A percentile compares a stretch with the other conserved stretches of the same genome.
These are phyloP conservation scores for Lolium multiflorum DNA, from an alignment of 176 grass and related monocot genomes.

Conservation along the genomic window DNA sequence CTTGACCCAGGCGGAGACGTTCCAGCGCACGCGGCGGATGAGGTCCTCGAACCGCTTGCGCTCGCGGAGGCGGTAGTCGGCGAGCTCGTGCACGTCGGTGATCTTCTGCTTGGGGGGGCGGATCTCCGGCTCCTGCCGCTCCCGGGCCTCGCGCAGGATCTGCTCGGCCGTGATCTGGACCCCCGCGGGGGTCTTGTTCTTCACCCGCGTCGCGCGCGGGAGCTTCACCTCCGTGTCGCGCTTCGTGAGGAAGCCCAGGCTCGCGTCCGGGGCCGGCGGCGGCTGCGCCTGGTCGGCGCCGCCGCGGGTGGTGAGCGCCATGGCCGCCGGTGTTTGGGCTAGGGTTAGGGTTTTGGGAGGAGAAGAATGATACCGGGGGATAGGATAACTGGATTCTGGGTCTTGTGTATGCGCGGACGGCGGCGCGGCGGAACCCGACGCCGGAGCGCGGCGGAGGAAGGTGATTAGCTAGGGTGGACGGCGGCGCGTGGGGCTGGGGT, in stretches of 20 bases:
- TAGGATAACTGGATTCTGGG: background rate
- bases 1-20: slow-evolving; percentile 74
- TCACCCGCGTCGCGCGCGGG: slow-evolving; percentile 70
- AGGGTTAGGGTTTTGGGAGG: slow-evolving; percentile 41
- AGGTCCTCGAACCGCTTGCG: slow-evolving; percentile 84
- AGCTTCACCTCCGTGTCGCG: slow-evolving; percentile 88
- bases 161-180: slow-evolving; percentile 92
- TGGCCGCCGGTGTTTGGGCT: slow-evolving; percentile 18
- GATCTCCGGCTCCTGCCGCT: slow-evolving; percentile 88
- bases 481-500: slow-evolving; percentile 1
- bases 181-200: slow-evolving; percentile 79
- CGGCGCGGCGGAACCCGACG: background rate
- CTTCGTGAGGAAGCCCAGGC: slow-evolving; percentile 73
- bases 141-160: slow-evolving; percentile 78
- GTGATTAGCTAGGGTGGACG: background rate
- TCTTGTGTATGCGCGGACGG: background rate
- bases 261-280: slow-evolving; percentile 50
- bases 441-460: background rate
- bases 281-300: slow-evolving; percentile 26
- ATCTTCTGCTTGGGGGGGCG: slow-evolving; percentile 85
- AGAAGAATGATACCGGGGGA: background rate
- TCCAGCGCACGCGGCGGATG: slow-evolving; percentile 76
- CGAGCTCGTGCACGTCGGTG: slow-evolving; percentile 65
- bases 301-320: slow-evolving; percentile 55
- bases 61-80: slow-evolving; percentile 79